phyloP scores from a whole-genome alignment of 192 early-diverging fungal genomes.

The Rhizoclosmatium globosum region DNA sequence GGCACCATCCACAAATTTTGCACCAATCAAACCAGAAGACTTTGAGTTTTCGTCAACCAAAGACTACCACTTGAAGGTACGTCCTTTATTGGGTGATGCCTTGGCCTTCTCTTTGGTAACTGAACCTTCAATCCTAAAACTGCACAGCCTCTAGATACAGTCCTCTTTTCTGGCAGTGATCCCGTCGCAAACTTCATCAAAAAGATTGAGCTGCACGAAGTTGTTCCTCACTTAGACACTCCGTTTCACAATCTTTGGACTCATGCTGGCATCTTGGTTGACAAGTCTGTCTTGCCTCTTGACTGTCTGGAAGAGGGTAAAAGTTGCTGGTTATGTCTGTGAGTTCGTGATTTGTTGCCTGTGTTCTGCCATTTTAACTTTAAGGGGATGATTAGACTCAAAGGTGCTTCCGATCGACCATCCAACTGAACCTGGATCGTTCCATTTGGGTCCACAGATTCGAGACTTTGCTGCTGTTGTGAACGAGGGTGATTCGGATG shows the following conservation, averaged over 20 bases:
- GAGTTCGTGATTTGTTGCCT: not conserved
- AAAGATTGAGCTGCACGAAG: conserved; percentile 39
- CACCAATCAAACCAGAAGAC: too few relatives aligned
- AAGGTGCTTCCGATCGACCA: conserved; percentile 38
- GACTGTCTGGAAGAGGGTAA: conserved; percentile 47
- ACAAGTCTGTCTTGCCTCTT: conserved; percentile 44
- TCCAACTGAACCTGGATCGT: conserved; percentile 12
- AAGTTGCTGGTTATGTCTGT: conserved; percentile 46
- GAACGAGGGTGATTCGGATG: conserved; percentile 36
- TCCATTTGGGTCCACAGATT: conserved; percentile 47
- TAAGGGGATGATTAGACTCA: conserved; percentile 15
- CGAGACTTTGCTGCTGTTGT: conserved; percentile 42
- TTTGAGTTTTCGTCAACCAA: not conserved
- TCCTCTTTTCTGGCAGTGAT: conserved; percentile 49
- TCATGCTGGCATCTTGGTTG: conserved; percentile 47
- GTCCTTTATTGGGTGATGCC: not conserved
- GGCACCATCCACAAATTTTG: not conserved
- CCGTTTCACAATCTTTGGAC: conserved; percentile 44
- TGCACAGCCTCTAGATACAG: conserved; percentile 43
- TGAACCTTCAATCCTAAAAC: not conserved
- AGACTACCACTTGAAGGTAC: not conserved
- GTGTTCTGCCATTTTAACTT: not conserved
- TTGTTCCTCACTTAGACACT: conserved; percentile 7
- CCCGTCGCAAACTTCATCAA: conserved; percentile 47
- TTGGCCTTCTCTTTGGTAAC: not conserved